Evolutionary conservation across 352 stramenopile genomes (phyloP).

Genomic region (Globisporangium nodosum): DNA sequence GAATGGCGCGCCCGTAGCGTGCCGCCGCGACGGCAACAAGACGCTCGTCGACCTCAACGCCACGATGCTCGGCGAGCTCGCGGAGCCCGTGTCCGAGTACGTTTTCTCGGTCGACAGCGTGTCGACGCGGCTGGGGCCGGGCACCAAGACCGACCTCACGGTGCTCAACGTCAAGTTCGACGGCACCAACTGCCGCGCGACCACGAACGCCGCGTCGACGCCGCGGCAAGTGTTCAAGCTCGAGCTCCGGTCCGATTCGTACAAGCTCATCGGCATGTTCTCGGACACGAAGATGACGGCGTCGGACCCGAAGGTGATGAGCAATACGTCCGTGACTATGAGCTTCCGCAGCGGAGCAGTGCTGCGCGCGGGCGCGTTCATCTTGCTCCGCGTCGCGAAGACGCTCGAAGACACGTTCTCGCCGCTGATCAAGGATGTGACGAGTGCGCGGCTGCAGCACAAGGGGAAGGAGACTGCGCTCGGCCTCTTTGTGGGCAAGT

Average conservation of each 20-base stretch:
- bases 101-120: slow-evolving; percentile 50
- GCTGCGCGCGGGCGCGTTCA: slow-evolving; percentile 47
- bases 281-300: slow-evolving; percentile 46
- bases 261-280: slow-evolving; percentile 54
- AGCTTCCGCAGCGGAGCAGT: slow-evolving; percentile 56
- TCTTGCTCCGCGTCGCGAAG: slow-evolving; percentile 61
- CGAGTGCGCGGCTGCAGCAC: slow-evolving; percentile 34
- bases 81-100: slow-evolving; percentile 36
- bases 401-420: slow-evolving; percentile 53
- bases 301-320: slow-evolving; percentile 39
- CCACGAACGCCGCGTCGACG: slow-evolving; percentile 7
- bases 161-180: slow-evolving; percentile 52
- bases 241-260: slow-evolving; percentile 42
- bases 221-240: slow-evolving; percentile 53
- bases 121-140: slow-evolving; percentile 49
- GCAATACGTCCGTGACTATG: slow-evolving; percentile 43
- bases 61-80: slow-evolving; percentile 26
- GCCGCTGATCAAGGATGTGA: slow-evolving; percentile 46
- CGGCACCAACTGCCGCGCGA: slow-evolving; percentile 43
- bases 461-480: slow-evolving; percentile 26
- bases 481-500: slow-evolving; percentile 38
- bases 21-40: slow-evolving; percentile 44
- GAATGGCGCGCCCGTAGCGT: slow-evolving; percentile 26
- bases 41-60: slow-evolving; percentile 45
- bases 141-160: slow-evolving; percentile 52